phyloP scores from a whole-genome alignment of 441 rosid genomes.

The Pelargonium citronellum region DNA sequence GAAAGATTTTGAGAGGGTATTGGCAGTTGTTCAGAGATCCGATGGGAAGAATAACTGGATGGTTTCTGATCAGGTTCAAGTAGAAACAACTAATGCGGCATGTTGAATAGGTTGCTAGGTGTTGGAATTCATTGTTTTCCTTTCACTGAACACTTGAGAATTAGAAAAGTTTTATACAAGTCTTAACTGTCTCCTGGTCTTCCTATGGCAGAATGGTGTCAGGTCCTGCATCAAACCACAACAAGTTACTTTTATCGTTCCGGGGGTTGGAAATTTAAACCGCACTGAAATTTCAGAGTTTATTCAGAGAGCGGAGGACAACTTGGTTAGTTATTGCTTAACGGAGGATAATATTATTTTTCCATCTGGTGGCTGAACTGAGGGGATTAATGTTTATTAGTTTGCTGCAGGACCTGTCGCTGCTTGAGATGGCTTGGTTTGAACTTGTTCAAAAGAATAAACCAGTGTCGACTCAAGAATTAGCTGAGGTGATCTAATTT shows the following conservation, averaged over 20 bases:
- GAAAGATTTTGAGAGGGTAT: constrained; percentile 69
- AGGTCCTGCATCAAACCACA: constrained; percentile 71
- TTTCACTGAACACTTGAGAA: constrained; percentile 11
- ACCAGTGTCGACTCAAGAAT: constrained; percentile 28
- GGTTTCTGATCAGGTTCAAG: constrained; percentile 92
- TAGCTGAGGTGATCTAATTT: constrained; percentile 23
- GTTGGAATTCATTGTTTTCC: constrained; percentile 23
- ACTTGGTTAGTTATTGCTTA: constrained; percentile 51
- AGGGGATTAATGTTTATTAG: constrained; percentile 16
- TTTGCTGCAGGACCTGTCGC: constrained; percentile 57
- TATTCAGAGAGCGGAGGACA: constrained; percentile 54
- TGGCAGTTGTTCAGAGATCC: constrained; percentile 77
- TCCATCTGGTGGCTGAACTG: constrained; percentile 12
- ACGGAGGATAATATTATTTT: neutral
- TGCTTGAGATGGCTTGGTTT: constrained; percentile 88
- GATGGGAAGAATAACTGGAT: constrained; percentile 98
- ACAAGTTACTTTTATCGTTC: constrained; percentile 71
- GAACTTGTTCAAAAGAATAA: constrained; percentile 79
- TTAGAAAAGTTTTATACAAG: constrained; percentile 16
- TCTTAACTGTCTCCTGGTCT: constrained; percentile 2
- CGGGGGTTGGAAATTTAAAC: constrained; percentile 65
- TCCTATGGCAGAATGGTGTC: constrained; percentile 57
- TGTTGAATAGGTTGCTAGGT: constrained; percentile 48
- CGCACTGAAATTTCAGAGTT: constrained; percentile 53
- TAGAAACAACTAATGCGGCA: constrained; percentile 38